Conservation (phyloP, 2,329 filamentous ascomycete genomes). For the Aspergillus vadensis region DNA sequence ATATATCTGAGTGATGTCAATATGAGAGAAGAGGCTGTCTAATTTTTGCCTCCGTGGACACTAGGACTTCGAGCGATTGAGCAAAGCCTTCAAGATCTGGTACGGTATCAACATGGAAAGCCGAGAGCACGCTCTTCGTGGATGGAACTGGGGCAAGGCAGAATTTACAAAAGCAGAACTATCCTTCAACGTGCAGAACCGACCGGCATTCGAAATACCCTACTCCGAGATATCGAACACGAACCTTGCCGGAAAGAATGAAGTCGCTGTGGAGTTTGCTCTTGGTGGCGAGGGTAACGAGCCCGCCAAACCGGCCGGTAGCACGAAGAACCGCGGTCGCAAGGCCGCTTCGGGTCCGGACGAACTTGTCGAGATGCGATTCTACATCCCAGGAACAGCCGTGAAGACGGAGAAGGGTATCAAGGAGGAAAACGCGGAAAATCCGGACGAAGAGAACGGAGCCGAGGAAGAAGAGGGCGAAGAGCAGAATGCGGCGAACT, state of each 20-base stretch:
- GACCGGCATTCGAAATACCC: constrained; percentile 92
- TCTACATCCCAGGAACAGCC: constrained; percentile 93
- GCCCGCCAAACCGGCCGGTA: constrained; percentile 69
- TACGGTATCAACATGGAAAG: constrained; percentile 91
- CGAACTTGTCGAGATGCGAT: constrained; percentile 96
- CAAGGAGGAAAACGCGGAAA: constrained; percentile 59
- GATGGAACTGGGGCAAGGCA: constrained; percentile 99
- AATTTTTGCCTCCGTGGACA: neutral
- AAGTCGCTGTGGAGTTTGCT: constrained; percentile 93
- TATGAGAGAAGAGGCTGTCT: neutral
- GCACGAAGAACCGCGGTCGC: constrained; percentile 73
- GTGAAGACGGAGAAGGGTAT: constrained; percentile 70
- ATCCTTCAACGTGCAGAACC: constrained; percentile 94
- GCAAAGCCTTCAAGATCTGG: constrained; percentile 96
- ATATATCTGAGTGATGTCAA: neutral
- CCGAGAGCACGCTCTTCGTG: constrained; percentile 89
- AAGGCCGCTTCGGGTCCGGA: constrained; percentile 88
- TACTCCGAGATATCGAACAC: constrained; percentile 98
- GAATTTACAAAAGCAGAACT: constrained; percentile 96
- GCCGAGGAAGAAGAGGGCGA: constrained; percentile 71
- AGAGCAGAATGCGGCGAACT: constrained; percentile 90
- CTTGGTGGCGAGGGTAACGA: constrained; percentile 73
- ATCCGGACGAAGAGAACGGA: constrained; percentile 66
- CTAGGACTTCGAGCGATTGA: constrained; percentile 83
- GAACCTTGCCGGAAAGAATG: constrained; percentile 94